A percentile compares a stretch with the other conserved stretches of the same genome.
phyloP scores from a whole-genome alignment of 2,329 filamentous ascomycete species.

The Ramularia endophylla region DNA sequence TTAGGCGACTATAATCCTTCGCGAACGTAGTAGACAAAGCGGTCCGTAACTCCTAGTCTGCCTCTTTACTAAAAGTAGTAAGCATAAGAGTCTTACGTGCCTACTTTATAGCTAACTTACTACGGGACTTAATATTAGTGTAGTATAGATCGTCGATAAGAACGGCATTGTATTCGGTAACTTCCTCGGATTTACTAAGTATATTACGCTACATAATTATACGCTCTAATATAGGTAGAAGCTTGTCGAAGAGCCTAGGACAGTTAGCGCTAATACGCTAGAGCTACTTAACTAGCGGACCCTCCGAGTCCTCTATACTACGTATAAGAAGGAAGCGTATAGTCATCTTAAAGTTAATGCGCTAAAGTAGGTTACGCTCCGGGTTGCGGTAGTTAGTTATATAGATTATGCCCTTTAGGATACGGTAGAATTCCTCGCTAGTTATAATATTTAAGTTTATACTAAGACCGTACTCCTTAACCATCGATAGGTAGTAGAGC shows the following conservation, averaged over 20 bases:
- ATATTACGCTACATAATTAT: background rate
- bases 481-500: background rate
- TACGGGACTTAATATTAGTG: background rate
- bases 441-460: background rate
- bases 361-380: background rate
- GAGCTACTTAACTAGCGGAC: background rate
- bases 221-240: background rate
- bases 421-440: background rate
- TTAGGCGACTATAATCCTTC: no score
- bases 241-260: background rate
- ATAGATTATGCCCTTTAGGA: background rate
- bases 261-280: background rate
- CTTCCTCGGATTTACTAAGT: background rate
- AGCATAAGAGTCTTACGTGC: no score
- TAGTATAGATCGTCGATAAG: background rate
- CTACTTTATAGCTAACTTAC: no score
- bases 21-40: no score
- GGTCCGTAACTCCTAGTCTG: no score
- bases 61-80: no score
- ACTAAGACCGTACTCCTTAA: background rate
- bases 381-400: background rate
- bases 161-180: background rate
- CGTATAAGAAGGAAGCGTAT: background rate
- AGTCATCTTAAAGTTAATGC: background rate
- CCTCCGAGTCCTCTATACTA: background rate